A percentile compares a stretch with the other conserved stretches of the same genome.
Evolutionary conservation across 2,329 filamentous ascomycete genomes (phyloP).

Genomic region (Arthrobotrys megalospora): DNA sequence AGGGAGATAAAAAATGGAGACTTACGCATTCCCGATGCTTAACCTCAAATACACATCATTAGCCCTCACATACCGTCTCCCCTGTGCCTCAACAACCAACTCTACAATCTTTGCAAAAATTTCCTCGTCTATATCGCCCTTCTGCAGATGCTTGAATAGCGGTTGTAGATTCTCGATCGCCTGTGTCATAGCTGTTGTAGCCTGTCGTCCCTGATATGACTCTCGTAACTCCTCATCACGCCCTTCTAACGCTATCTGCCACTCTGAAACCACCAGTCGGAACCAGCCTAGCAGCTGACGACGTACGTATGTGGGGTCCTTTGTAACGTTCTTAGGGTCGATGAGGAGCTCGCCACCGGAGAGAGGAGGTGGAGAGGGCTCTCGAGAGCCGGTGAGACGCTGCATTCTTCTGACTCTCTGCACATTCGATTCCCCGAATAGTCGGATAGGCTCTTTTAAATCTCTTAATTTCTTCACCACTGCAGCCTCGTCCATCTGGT

Average conservation of each 20-base stretch:
- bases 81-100: constrained; percentile 91
- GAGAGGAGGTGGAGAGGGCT: constrained; percentile 73
- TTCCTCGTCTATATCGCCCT: constrained; percentile 81
- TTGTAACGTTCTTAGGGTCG: constrained; percentile 70
- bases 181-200: constrained; percentile 86
- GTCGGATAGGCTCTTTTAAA: constrained; percentile 78
- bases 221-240: constrained; percentile 75
- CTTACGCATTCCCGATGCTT: constrained; percentile 88
- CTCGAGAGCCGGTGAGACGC: constrained; percentile 34
- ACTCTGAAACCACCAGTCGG: constrained; percentile 92
- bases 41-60: constrained; percentile 94
- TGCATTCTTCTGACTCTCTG: constrained; percentile 65
- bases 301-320: constrained; percentile 80
- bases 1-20: constrained; percentile 55
- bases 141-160: constrained; percentile 90
- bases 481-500: constrained; percentile 80
- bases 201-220: constrained; percentile 84
- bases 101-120: constrained; percentile 87
- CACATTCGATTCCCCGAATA: constrained; percentile 87
- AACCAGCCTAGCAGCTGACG: constrained; percentile 95
- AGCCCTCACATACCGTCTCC: constrained; percentile 92
- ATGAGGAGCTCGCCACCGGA: constrained; percentile 70
- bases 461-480: constrained; percentile 78
- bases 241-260: constrained; percentile 81
- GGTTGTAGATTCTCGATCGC: constrained; percentile 90